Conservation (phyloP, 2,329 filamentous ascomycete genomes). For the Penicillium sp. region DNA sequence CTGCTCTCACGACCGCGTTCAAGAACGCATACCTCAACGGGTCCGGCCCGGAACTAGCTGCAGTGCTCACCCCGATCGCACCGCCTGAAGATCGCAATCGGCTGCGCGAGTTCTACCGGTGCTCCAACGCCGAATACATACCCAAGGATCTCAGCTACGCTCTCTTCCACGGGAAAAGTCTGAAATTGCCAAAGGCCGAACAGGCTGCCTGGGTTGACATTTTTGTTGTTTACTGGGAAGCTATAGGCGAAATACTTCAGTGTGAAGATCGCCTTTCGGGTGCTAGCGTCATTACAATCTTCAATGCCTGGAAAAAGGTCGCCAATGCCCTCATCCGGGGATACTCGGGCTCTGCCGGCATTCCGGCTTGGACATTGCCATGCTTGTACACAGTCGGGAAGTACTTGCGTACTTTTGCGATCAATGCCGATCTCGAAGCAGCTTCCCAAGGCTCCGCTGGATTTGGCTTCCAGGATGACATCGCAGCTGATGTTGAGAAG, state of each 20-base stretch:
- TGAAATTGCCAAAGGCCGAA: constrained; percentile 65
- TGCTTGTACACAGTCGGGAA: constrained; percentile 85
- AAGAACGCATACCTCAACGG: constrained; percentile 62
- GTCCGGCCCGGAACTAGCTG: constrained; percentile 72
- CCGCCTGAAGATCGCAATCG: constrained; percentile 62
- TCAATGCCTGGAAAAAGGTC: constrained; percentile 85
- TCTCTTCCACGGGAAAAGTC: constrained; percentile 63
- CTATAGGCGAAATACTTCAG: constrained; percentile 69
- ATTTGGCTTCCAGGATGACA: constrained; percentile 72
- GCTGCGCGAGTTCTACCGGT: constrained; percentile 68
- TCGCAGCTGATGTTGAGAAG: constrained; percentile 72
- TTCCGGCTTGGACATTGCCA: constrained; percentile 90
- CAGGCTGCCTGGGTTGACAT: constrained; percentile 82
- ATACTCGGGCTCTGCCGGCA: constrained; percentile 67
- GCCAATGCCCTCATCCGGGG: constrained; percentile 74
- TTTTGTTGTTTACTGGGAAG: constrained; percentile 81
- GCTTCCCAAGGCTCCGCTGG: constrained; percentile 50
- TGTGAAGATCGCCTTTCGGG: constrained; percentile 55
- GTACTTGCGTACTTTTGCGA: constrained; percentile 82
- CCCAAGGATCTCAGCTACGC: constrained; percentile 69
- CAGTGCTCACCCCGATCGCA: constrained; percentile 70
- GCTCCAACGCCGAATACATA: constrained; percentile 65
- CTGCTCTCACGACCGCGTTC: constrained; percentile 72
- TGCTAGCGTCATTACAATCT: constrained; percentile 77
- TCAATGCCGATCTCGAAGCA: constrained; percentile 77